Evolutionary conservation across 768 basidiomycete species (phyloP).

Genomic region (Phallus indusiatus): DNA sequence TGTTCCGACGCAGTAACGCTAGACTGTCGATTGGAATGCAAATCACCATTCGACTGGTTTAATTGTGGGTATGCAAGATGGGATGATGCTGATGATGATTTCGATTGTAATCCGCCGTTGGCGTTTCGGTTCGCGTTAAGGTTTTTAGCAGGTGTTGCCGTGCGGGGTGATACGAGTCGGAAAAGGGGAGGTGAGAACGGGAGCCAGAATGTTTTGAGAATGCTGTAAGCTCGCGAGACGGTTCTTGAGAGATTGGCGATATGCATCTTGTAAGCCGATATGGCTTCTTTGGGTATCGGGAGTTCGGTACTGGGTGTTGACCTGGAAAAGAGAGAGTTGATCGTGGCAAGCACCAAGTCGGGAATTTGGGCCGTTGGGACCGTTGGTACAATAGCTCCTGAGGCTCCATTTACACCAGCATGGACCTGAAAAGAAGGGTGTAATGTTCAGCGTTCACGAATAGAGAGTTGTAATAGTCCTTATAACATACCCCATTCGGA

Average conservation of each 20-base stretch:
- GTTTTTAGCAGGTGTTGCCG: slow-evolving; percentile 19
- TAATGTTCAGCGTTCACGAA: not conserved
- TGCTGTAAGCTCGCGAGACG: slow-evolving; percentile 48
- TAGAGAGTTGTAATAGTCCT: not conserved
- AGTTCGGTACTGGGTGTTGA: not conserved
- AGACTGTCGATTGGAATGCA: not conserved
- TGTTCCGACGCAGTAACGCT: not conserved
- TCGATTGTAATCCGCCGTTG: slow-evolving; percentile 30
- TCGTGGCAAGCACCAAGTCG: slow-evolving; percentile 2
- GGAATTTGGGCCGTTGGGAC: not conserved
- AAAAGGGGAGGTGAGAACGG: slow-evolving; percentile 71
- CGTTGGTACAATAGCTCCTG: not conserved
- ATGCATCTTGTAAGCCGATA: slow-evolving; percentile 60
- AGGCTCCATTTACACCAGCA: not conserved
- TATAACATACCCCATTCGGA: not conserved
- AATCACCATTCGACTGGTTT: not conserved
- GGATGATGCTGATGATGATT: not conserved
- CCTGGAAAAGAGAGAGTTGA: slow-evolving; percentile 2
- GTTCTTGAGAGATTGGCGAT: slow-evolving; percentile 36
- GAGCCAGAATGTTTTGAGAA: slow-evolving; percentile 78
- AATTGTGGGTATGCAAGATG: not conserved
- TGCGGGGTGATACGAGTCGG: slow-evolving; percentile 36
- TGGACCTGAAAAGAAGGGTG: not conserved
- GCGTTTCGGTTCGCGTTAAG: slow-evolving; percentile 51
- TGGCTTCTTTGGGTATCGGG: not conserved